Conservation (phyloP, 495 filamentous ascomycete species). For the Hypoxylon cercidicola region DNA sequence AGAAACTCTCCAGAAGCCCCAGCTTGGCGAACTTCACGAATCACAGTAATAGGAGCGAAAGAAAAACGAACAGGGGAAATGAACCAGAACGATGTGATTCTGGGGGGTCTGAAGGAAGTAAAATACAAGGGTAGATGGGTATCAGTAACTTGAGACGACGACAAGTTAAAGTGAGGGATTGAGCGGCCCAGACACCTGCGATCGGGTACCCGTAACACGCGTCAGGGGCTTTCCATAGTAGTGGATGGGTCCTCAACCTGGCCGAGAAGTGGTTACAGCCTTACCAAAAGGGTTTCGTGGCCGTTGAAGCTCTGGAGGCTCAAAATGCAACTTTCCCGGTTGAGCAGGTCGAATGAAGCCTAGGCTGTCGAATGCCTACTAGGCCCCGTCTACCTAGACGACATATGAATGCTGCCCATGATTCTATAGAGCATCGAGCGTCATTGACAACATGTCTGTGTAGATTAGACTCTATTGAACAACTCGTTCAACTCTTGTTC, state of each 20-base stretch:
- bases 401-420: background rate
- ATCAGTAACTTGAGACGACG: slow-evolving; percentile 21
- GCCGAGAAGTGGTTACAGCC: slow-evolving; percentile 35
- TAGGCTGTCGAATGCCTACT: too few relatives aligned
- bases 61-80: slow-evolving; percentile 23
- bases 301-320: slow-evolving; percentile 17
- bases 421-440: background rate
- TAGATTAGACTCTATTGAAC: background rate
- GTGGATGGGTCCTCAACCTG: slow-evolving; percentile 32
- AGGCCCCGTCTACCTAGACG: too few relatives aligned
- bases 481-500: slow-evolving; percentile 7
- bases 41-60: slow-evolving; percentile 12
- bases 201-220: slow-evolving; percentile 29
- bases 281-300: slow-evolving; percentile 33
- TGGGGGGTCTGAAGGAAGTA: slow-evolving; percentile 16
- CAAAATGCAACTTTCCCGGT: background rate
- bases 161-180: slow-evolving; percentile 11
- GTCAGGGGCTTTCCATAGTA: slow-evolving; percentile 25
- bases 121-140: slow-evolving; percentile 18
- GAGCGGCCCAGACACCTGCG: slow-evolving; percentile 10
- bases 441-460: background rate
- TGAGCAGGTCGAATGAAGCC: background rate
- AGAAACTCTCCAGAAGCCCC: slow-evolving; percentile 33
- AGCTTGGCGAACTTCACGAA: slow-evolving; percentile 10
- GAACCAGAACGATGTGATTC: slow-evolving; percentile 37